Conservation (phyloP, 139 green algal genomes). For the Nannochloris sp. region DNA sequence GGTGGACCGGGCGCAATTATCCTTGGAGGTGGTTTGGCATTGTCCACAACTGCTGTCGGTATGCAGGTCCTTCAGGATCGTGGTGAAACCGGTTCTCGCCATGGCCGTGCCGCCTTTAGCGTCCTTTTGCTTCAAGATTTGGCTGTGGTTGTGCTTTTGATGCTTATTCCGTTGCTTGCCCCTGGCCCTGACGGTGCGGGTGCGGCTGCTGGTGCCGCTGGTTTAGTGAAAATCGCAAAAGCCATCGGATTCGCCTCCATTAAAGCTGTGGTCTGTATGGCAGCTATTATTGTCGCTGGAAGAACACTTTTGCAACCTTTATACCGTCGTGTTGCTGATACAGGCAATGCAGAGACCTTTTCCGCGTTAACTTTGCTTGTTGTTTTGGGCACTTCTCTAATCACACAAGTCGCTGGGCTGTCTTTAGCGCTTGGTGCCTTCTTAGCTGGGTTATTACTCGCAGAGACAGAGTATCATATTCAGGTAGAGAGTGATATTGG, state of each 20-base stretch:
- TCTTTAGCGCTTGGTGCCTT: slow-evolving; percentile 95
- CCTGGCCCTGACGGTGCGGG: slow-evolving; percentile 41
- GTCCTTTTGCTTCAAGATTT: slow-evolving; percentile 96
- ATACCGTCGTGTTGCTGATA: slow-evolving; percentile 53
- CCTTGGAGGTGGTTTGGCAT: slow-evolving; percentile 85
- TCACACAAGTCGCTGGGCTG: slow-evolving; percentile 82
- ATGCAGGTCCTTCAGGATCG: slow-evolving; percentile 94
- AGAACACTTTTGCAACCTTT: slow-evolving; percentile 50
- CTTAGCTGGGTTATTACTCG: slow-evolving; percentile 74
- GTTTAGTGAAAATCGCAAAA: slow-evolving; percentile 65
- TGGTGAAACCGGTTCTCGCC: slow-evolving; percentile 80
- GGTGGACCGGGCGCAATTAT: slow-evolving; percentile 77
- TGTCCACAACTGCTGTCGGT: slow-evolving; percentile 94
- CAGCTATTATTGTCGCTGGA: slow-evolving; percentile 62
- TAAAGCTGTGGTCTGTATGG: slow-evolving; percentile 87
- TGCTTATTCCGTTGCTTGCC: slow-evolving; percentile 96
- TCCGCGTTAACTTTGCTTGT: slow-evolving; percentile 67
- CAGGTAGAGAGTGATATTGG: slow-evolving; percentile 97
- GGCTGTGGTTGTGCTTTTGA: slow-evolving; percentile 98
- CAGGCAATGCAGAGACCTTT: slow-evolving; percentile 94
- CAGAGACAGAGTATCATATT: slow-evolving; percentile 96
- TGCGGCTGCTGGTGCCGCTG: slow-evolving; percentile 28
- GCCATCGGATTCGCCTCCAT: slow-evolving; percentile 82
- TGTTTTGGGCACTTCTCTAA: slow-evolving; percentile 66
- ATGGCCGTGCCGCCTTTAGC: slow-evolving; percentile 92